Percentiles rank a stretch among this genome's conserved stretches.
These are phyloP conservation scores for Calocera cornea DNA, from an alignment of 768 basidiomycete genomes.

Conservation along the genomic window DNA sequence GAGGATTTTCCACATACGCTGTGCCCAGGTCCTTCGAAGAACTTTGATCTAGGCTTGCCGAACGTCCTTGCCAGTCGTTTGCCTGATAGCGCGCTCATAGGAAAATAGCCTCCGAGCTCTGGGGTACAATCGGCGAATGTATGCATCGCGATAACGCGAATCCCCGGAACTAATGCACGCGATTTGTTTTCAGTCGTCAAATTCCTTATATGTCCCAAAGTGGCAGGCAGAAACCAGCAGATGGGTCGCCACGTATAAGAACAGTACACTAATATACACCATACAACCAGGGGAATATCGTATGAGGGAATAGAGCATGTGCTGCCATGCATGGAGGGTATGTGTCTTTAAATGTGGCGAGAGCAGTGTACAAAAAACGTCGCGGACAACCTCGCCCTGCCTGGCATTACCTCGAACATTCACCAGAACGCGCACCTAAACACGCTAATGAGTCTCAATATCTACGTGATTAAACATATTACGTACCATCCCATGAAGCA, in stretches of 20 bases:
- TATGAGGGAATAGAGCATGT: background rate
- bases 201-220: background rate
- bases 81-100: too few species aligned
- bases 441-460: background rate
- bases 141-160: too few species aligned
- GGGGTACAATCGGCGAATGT: too few species aligned
- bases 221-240: background rate
- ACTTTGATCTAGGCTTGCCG: too few species aligned
- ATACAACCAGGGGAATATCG: background rate
- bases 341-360: background rate
- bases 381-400: background rate
- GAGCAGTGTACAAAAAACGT: background rate
- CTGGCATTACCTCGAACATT: background rate
- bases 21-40: too few species aligned
- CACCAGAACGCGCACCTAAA: conserved; percentile 33
- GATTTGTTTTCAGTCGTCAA: background rate
- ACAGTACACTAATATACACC: background rate
- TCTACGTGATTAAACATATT: background rate
- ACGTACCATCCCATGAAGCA: conserved; percentile 88
- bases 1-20: too few species aligned
- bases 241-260: background rate
- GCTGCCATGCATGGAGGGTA: background rate
- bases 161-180: background rate
- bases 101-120: too few species aligned
- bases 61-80: too few species aligned